These are phyloP conservation scores for Scorias spongiosa DNA, from an alignment of 2,329 filamentous ascomycete genomes.

Conservation along the genomic window DNA sequence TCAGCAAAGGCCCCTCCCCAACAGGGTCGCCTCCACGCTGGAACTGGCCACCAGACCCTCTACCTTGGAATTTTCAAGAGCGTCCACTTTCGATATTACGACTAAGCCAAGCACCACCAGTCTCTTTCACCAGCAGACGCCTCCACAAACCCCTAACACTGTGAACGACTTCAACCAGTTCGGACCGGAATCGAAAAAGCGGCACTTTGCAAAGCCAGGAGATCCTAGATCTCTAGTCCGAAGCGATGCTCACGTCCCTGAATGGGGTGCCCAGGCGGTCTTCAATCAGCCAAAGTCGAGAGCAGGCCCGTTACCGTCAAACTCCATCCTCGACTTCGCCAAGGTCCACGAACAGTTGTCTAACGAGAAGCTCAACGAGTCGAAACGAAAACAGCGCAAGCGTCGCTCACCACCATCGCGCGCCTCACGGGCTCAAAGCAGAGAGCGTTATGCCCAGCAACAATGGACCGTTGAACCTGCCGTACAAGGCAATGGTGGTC, in stretches of 20 bases:
- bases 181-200: slow-evolving; percentile 30
- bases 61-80: not conserved
- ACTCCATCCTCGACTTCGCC: slow-evolving; percentile 57
- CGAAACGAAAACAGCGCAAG: slow-evolving; percentile 9
- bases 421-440: slow-evolving; percentile 20
- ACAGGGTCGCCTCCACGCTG: slow-evolving; percentile 19
- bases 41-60: not conserved
- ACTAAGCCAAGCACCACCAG: slow-evolving; percentile 18
- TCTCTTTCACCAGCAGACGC: slow-evolving; percentile 23
- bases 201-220: slow-evolving; percentile 35
- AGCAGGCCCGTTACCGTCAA: slow-evolving; percentile 57
- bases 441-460: slow-evolving; percentile 50
- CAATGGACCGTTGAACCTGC: slow-evolving; percentile 73
- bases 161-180: slow-evolving; percentile 30
- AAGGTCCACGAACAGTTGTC: slow-evolving; percentile 28
- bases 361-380: slow-evolving; percentile 9
- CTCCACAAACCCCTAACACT: slow-evolving; percentile 28
- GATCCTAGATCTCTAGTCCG: slow-evolving; percentile 44
- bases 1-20: slow-evolving; percentile 23
- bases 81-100: slow-evolving; percentile 28
- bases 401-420: slow-evolving; percentile 6
- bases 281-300: slow-evolving; percentile 65
- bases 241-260: slow-evolving; percentile 58
- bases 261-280: slow-evolving; percentile 53
- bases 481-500: slow-evolving; percentile 81